phyloP scores from a whole-genome alignment of 495 filamentous ascomycete species.

The Aspergillus haitiensis region DNA sequence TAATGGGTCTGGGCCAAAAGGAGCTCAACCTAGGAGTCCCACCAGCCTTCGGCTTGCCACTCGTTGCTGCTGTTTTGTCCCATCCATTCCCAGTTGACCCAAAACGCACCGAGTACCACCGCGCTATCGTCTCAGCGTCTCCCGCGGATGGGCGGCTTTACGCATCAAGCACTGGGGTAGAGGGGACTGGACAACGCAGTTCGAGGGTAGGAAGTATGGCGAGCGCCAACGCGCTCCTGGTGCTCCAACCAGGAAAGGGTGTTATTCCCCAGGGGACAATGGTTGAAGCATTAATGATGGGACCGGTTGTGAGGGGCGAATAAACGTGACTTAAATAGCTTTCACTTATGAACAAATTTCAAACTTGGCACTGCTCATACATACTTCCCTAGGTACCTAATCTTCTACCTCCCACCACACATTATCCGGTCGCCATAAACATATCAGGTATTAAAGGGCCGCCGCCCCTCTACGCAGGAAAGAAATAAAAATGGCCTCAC shows the following conservation, averaged over 20 bases:
- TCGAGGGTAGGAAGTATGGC: conserved; percentile 85
- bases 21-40: conserved; percentile 38
- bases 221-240: conserved; percentile 82
- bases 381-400: no score
- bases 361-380: no score
- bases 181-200: conserved; percentile 68
- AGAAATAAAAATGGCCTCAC: no score
- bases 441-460: no score
- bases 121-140: conserved; percentile 63
- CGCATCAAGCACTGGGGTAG: conserved; percentile 78
- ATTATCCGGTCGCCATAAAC: no score
- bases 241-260: conserved; percentile 61
- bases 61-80: conserved; percentile 66
- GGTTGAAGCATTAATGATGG: conserved; percentile 64
- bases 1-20: conserved; percentile 46
- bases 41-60: conserved; percentile 62
- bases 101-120: conserved; percentile 81
- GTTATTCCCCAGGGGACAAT: conserved; percentile 52
- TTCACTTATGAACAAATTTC: no score
- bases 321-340: conserved; percentile 2
- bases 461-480: no score
- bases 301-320: conserved; percentile 36
- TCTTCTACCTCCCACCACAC: no score
- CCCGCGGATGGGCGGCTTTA: conserved; percentile 65
- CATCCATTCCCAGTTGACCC: conserved; percentile 73